phyloP scores from a whole-genome alignment of 2,329 filamentous ascomycete genomes.

The Triangularia verruculosa region DNA sequence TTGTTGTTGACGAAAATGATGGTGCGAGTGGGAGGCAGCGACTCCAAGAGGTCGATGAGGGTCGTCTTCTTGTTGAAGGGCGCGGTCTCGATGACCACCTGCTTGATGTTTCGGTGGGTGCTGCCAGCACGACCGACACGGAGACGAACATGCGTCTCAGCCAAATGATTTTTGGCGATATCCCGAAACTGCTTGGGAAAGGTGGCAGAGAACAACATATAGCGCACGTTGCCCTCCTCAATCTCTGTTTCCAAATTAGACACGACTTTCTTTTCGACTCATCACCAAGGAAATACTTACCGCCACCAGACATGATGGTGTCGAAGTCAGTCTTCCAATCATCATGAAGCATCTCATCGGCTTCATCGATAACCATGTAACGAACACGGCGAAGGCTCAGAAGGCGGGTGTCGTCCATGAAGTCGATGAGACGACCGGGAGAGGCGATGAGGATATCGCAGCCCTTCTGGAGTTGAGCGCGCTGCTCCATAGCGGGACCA shows the following conservation, averaged over 20 bases:
- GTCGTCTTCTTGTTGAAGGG: conserved; percentile 64
- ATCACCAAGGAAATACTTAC: conserved; percentile 50
- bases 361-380: conserved; percentile 86
- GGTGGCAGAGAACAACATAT: conserved; percentile 90
- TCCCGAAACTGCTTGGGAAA: conserved; percentile 79
- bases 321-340: conserved; percentile 77
- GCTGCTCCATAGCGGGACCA: conserved; percentile 66
- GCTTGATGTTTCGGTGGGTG: conserved; percentile 77
- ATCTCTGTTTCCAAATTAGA: conserved; percentile 53
- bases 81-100: conserved; percentile 69
- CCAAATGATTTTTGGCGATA: conserved; percentile 73
- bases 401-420: conserved; percentile 68
- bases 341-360: conserved; percentile 80
- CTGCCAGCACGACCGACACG: conserved; percentile 84
- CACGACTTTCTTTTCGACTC: neutral
- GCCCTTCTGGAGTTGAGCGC: conserved; percentile 71
- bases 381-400: conserved; percentile 73
- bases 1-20: conserved; percentile 90
- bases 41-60: conserved; percentile 68
- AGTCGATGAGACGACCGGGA: conserved; percentile 80
- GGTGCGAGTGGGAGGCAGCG: conserved; percentile 69
- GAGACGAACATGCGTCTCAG: conserved; percentile 72
- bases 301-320: conserved; percentile 75
- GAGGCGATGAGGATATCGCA: conserved; percentile 89
- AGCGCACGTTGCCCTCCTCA: conserved; percentile 65